Conservation (phyloP, 257 asterid genomes). For the Rhazya stricta region DNA sequence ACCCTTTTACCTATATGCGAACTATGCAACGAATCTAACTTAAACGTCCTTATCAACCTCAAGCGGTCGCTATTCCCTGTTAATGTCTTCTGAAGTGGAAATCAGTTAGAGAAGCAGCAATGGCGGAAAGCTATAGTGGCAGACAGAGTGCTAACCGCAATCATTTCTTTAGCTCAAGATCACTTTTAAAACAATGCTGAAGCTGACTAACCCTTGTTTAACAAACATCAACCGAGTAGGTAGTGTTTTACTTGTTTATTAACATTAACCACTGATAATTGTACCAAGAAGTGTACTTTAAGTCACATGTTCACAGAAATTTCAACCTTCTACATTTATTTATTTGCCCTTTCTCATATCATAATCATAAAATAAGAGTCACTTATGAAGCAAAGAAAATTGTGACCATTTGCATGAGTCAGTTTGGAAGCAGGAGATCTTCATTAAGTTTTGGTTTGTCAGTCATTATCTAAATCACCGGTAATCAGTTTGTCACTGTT, state of each 20-base stretch:
- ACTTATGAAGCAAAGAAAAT: background rate
- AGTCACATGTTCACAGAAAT: conserved; percentile 12
- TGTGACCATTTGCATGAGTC: conserved; percentile 9
- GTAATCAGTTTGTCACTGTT: conserved; percentile 14
- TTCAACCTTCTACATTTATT: background rate
- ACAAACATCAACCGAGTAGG: background rate
- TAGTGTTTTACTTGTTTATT: background rate
- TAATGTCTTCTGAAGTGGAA: background rate
- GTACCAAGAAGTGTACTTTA: conserved; percentile 8
- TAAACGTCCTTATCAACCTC: background rate
- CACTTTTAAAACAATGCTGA: conserved; percentile 14
- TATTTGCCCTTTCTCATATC: background rate
- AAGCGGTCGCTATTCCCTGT: background rate
- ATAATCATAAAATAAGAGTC: background rate
- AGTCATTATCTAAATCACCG: conserved; percentile 17
- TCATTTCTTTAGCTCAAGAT: background rate
- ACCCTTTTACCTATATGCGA: no score
- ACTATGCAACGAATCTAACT: background rate
- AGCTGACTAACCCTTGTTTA: background rate
- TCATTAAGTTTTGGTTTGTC: conserved; percentile 10
- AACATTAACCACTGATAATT: conserved; percentile 7
- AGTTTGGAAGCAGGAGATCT: conserved; percentile 24
- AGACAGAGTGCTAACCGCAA: background rate
- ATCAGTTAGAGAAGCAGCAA: background rate
- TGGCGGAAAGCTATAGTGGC: background rate